Evolutionary conservation across 2,329 filamentous ascomycete genomes (phyloP).

Genomic region (Fusarium piperis): DNA sequence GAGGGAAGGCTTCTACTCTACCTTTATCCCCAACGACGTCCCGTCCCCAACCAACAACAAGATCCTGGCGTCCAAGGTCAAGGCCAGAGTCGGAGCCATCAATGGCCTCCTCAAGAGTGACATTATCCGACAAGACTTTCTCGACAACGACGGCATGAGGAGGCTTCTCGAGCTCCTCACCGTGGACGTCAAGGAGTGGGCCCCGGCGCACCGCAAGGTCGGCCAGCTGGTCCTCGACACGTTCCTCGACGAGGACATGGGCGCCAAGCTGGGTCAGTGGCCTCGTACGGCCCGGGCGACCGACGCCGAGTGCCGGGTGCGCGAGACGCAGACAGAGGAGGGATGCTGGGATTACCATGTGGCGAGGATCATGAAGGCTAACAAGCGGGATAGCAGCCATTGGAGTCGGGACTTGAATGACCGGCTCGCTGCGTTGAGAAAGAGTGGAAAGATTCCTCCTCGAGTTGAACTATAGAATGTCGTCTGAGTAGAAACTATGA

Average conservation of each 20-base stretch:
- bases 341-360: conserved; percentile 70
- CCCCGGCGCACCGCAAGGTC: conserved; percentile 61
- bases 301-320: conserved; percentile 50
- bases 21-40: conserved; percentile 48
- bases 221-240: conserved; percentile 70
- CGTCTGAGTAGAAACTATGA: neutral
- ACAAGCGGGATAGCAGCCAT: conserved; percentile 49
- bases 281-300: conserved; percentile 51
- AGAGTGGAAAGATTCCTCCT: conserved; percentile 38
- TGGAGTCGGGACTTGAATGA: conserved; percentile 58
- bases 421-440: conserved; percentile 47
- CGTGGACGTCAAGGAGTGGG: conserved; percentile 59
- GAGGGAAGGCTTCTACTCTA: conserved; percentile 53
- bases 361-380: conserved; percentile 49
- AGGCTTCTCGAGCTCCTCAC: conserved; percentile 63
- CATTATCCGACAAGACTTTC: conserved; percentile 63
- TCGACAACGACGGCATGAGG: conserved; percentile 63
- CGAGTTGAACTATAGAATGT: conserved; percentile 48
- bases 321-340: conserved; percentile 50
- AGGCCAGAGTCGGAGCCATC: conserved; percentile 60
- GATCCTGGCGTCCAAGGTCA: conserved; percentile 42
- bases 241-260: conserved; percentile 73
- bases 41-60: conserved; percentile 36
- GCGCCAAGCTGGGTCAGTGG: conserved; percentile 67
- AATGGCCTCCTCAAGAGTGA: conserved; percentile 66